A percentile compares a stretch with the other conserved stretches of the same genome.
Conservation (phyloP, 345 rosid genomes). For the Fremontodendron californicum region DNA sequence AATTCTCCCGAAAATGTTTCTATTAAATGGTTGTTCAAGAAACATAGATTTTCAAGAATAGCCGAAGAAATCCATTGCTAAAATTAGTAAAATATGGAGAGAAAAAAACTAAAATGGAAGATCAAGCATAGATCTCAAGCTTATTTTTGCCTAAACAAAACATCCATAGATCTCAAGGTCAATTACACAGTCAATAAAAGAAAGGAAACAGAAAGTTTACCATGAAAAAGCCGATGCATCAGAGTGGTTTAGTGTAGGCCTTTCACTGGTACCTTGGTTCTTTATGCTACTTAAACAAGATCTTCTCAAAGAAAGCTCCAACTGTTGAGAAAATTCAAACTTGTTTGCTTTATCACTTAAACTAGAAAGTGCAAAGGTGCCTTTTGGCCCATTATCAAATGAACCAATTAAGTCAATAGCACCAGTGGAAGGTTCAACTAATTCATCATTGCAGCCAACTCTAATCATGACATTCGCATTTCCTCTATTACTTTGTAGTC, state of each 20-base stretch:
- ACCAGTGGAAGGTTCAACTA: constrained; percentile 16
- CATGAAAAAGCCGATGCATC: constrained; percentile 51
- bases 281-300: constrained; percentile 29
- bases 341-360: constrained; percentile 20
- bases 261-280: constrained; percentile 34
- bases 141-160: neutral
- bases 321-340: constrained; percentile 34
- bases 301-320: constrained; percentile 58
- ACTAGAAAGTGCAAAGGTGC: constrained; percentile 8
- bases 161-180: neutral
- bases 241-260: constrained; percentile 45
- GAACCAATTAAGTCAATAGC: constrained; percentile 68
- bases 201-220: constrained; percentile 27
- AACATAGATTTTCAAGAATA: neutral
- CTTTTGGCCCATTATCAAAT: constrained; percentile 27
- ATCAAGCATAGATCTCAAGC: neutral
- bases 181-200: neutral
- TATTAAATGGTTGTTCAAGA: neutral
- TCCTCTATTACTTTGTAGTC: constrained; percentile 21
- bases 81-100: neutral
- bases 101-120: neutral
- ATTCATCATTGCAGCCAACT: constrained; percentile 16
- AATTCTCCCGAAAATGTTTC: neutral
- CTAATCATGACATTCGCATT: constrained; percentile 14
- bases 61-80: neutral